These are phyloP conservation scores for Isoetes engelmannii DNA, from an alignment of 83 land plant genomes.

Conservation along the genomic window DNA sequence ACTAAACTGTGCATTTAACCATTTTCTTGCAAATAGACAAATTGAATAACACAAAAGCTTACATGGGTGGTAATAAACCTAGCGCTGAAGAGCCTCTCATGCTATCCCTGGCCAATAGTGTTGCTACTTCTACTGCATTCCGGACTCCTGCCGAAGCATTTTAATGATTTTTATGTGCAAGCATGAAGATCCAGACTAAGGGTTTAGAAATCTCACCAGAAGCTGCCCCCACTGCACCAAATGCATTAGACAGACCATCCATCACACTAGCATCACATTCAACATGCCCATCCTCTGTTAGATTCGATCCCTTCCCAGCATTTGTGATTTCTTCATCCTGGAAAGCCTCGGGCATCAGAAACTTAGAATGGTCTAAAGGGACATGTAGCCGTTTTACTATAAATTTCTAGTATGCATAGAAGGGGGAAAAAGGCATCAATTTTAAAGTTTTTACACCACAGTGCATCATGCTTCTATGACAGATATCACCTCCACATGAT, in stretches of 20 bases:
- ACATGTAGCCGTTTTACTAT: neutral
- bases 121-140: constrained; percentile 83
- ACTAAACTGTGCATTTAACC: too few relatives aligned
- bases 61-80: constrained; percentile 95
- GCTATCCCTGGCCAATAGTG: constrained; percentile 67
- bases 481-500: too few relatives aligned
- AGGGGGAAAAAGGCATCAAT: too few relatives aligned
- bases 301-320: constrained; percentile 93
- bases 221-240: constrained; percentile 97
- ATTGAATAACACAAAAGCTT: neutral
- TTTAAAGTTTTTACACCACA: too few relatives aligned
- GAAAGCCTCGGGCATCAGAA: neutral
- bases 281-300: constrained; percentile 87
- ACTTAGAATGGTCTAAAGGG: neutral
- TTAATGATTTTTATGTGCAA: neutral
- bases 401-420: neutral
- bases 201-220: constrained; percentile 41
- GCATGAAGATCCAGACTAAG: neutral
- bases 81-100: constrained; percentile 46
- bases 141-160: constrained; percentile 59
- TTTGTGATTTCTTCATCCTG: constrained; percentile 91
- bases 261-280: constrained; percentile 99
- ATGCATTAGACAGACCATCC: constrained; percentile 82
- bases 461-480: too few relatives aligned
- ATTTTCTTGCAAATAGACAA: neutral